Base-by-base conservation (phyloP, 805 yeast genomes). In the Pichia phayaonensis region DNA sequence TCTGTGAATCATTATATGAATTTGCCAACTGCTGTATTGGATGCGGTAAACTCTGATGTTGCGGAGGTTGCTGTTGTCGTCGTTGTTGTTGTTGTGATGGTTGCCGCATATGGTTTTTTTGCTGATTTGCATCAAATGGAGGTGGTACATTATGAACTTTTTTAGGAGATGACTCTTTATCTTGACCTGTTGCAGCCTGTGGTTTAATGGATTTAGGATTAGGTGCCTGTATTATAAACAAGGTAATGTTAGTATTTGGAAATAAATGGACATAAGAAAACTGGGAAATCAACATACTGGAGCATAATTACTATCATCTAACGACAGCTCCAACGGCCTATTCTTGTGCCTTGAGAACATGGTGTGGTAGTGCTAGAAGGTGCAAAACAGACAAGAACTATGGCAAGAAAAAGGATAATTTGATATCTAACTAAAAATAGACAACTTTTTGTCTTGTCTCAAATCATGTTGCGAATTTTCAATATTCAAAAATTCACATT, bases 141-240 rank as follows among this genome's bases (percentile, higher is more conserved):
- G 16, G 42, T n/a, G 31, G 38, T 15, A 7, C 34, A 21, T 26
- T 8, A 31, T 29, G 13, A 18, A 8, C n/a, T 15, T 18, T 20
- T 5, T 24, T 60, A 31, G 51, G 52, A 38, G 40, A 24, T 11
- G 44, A 10, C 22, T 20, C 47, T 11, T 29, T 23, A 23, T 45
- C 26, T 12, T 40, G 40, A 21, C 56, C 60, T 13, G 60, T 60
- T 48, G 54, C 59, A 44, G 56, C 54, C 54, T 55, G 64, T 45
- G 57, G 63, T 54, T 46, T 54, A 41, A 55, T 49, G 18, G 52
- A 38, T 26, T 55, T 55, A 22, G 59, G 59, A 38, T 52, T 55
- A 4, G 55, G 57, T 6, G 59, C 57, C 53, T 51, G n/a, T 23
- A 26, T 16, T 20, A 20, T 8, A 15, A 2, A 12, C 4, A 29